Evolutionary conservation across 768 basidiomycete genomes (phyloP).

Genomic region (Panaeolus cyanescens): DNA sequence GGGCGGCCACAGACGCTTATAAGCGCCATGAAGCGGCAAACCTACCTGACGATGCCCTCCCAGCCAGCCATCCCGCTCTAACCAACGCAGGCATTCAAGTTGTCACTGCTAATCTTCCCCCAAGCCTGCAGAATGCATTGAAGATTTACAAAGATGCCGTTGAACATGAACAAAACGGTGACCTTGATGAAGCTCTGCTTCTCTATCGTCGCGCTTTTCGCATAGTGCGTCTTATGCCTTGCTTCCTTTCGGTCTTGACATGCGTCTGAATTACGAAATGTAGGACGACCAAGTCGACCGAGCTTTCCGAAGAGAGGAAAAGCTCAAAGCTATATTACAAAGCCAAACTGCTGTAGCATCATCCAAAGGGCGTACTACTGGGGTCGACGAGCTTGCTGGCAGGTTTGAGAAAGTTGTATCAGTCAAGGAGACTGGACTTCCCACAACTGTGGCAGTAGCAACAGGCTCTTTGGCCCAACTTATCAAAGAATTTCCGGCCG

Average conservation of each 20-base stretch:
- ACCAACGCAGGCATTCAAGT: slow-evolving; percentile 19
- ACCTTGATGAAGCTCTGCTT: slow-evolving; percentile 73
- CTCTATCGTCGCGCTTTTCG: slow-evolving; percentile 84
- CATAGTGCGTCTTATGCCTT: slow-evolving; percentile 35
- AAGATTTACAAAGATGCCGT: slow-evolving; percentile 72
- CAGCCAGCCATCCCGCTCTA: slow-evolving; percentile 24
- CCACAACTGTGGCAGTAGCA: slow-evolving; percentile 19
- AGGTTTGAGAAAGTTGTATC: slow-evolving; percentile 26
- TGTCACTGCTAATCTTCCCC: slow-evolving; percentile 27
- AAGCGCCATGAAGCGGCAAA: not conserved
- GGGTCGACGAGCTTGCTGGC: slow-evolving; percentile 26
- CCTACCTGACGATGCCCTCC: not conserved
- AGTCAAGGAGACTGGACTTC: slow-evolving; percentile 20
- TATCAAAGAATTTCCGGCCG: slow-evolving; percentile 47
- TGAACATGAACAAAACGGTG: slow-evolving; percentile 69
- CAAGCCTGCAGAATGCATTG: slow-evolving; percentile 50
- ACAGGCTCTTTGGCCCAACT: slow-evolving; percentile 48
- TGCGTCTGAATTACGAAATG: not conserved
- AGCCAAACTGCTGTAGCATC: slow-evolving; percentile 19
- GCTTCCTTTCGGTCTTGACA: not conserved
- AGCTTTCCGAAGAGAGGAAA: slow-evolving; percentile 63
- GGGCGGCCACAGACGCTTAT: not conserved
- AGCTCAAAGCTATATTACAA: slow-evolving; percentile 36
- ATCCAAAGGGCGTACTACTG: not conserved
- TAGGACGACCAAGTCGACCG: slow-evolving; percentile 74